Evolutionary conservation across 768 basidiomycete genomes (phyloP), one percentile per base, ranked within the genome.

Genomic region (Rubroboletus satanas): DNA sequence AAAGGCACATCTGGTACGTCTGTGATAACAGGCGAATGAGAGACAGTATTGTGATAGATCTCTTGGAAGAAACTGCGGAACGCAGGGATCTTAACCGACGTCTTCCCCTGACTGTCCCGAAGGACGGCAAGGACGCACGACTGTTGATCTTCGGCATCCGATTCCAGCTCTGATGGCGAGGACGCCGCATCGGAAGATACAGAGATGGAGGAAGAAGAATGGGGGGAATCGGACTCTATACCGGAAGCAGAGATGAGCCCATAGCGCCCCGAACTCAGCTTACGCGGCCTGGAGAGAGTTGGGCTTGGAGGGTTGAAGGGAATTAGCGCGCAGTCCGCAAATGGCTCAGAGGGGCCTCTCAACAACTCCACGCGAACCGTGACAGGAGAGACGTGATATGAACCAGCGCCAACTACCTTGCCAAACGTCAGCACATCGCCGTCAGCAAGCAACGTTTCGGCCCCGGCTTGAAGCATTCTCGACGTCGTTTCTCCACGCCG

Each of bases 351-450:
- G 53, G 53, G 28, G 43, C 60, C 46, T 18, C 49, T 58, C 43
- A 84, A 57, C 37, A 90, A 70, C 67, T 84, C 79, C 35, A 89
- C 77, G 26, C 81, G 77, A 41, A 75, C 84, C 23, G 81, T 79
- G 39, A 90, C 74, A 12, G 88, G 88, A 4, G 75, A 74, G 31
- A 90, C 88, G 28, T 77, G 70, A 49, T 80, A 80, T 23, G 79
- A 77, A 45, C 81, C 80, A 56, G 80, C 79, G 36, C 83, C 85
- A 1, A 92, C 89, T 6, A 78, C 73, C 71, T 90, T 91, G 61
- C 89, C 89, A 62, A 92, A 88, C 2, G 87, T 90, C 54, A 92
- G 61, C 32, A 81, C 68, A 64, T 90, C 89, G 55, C 87, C 87
- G 62, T 89, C 82, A 39, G 74, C 64, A 45, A 92, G 81, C 37